Conservation (phyloP, 2,329 filamentous ascomycete genomes). For the Ceratocystis cubensis region DNA sequence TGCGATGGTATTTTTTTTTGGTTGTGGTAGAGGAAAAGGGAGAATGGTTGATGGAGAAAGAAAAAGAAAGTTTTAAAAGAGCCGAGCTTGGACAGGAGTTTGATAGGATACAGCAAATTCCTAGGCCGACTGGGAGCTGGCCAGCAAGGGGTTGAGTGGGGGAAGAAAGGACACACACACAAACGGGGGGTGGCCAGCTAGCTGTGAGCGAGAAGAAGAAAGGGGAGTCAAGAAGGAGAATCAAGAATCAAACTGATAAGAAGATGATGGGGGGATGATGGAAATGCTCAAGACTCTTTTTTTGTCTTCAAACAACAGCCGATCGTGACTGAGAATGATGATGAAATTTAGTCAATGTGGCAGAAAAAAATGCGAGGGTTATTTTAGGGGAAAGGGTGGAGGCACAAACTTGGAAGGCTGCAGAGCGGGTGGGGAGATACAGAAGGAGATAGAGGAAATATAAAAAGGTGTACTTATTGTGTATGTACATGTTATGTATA, state of each 20-base stretch:
- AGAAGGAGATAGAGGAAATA: conserved; percentile 22
- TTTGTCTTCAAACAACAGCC: background rate
- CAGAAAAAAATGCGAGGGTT: conserved; percentile 7
- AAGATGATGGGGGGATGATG: background rate
- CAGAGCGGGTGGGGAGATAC: conserved; percentile 22
- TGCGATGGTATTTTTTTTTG: conserved; percentile 23
- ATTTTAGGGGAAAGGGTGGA: conserved; percentile 13
- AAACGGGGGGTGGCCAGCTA: conserved; percentile 11
- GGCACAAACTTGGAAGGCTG: conserved; percentile 3
- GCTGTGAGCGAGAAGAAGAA: conserved; percentile 21
- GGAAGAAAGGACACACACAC: conserved; percentile 9
- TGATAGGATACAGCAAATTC: background rate
- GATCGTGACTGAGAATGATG: conserved; percentile 7
- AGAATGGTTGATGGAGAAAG: conserved; percentile 19
- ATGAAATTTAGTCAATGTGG: background rate
- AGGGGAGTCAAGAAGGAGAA: background rate
- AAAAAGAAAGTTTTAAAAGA: conserved; percentile 16
- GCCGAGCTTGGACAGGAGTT: conserved; percentile 22
- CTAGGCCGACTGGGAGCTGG: conserved; percentile 6
- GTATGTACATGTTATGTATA: too few relatives aligned
- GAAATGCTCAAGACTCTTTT: background rate
- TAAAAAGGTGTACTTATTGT: conserved; percentile 17
- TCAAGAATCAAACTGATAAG: conserved; percentile 2
- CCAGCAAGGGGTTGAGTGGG: background rate
- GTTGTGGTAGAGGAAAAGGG: conserved; percentile 15